Percentiles rank a stretch among this genome's conserved stretches.
phyloP scores from a whole-genome alignment of 805 yeast species.

The Candida broadrunensis region DNA sequence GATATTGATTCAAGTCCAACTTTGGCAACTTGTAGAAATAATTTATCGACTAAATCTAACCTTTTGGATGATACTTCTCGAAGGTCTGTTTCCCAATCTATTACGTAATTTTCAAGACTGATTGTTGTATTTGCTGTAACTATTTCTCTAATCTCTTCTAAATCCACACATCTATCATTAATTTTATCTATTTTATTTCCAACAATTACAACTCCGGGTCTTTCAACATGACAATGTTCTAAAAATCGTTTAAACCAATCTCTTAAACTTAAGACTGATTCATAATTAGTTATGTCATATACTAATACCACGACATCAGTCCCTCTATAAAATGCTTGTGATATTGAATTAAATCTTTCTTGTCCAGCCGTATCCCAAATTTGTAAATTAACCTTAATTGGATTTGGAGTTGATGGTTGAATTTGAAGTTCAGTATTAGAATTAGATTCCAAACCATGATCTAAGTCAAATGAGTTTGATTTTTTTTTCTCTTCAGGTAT shows the following conservation, averaged over 20 bases:
- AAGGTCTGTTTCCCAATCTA: constrained; percentile 32
- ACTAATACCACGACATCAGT: constrained; percentile 54
- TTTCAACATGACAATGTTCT: constrained; percentile 44
- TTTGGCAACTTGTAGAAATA: constrained; percentile 36
- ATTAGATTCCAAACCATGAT: not conserved
- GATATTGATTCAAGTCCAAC: constrained; percentile 23
- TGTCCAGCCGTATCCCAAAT: constrained; percentile 55
- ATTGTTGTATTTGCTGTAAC: constrained; percentile 18
- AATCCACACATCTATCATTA: constrained; percentile 31
- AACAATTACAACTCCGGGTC: constrained; percentile 49
- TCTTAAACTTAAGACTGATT: constrained; percentile 44
- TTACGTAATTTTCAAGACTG: constrained; percentile 22
- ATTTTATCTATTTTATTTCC: constrained; percentile 49
- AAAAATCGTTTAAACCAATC: constrained; percentile 49
- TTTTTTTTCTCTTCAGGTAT: constrained; percentile 5
- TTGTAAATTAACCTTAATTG: constrained; percentile 42
- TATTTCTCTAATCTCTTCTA: constrained; percentile 33
- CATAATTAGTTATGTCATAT: constrained; percentile 53
- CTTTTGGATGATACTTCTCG: constrained; percentile 31
- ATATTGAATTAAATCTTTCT: constrained; percentile 46
- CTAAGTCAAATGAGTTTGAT: not conserved
- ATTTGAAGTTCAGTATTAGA: not conserved
- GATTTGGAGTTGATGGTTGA: constrained; percentile 2
- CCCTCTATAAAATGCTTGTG: constrained; percentile 57
- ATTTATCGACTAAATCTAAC: constrained; percentile 25